Evolutionary conservation across 2,329 filamentous ascomycete genomes (phyloP), one percentile per base, ranked within the genome.

Genomic region (Colletotrichum plurivorum): DNA sequence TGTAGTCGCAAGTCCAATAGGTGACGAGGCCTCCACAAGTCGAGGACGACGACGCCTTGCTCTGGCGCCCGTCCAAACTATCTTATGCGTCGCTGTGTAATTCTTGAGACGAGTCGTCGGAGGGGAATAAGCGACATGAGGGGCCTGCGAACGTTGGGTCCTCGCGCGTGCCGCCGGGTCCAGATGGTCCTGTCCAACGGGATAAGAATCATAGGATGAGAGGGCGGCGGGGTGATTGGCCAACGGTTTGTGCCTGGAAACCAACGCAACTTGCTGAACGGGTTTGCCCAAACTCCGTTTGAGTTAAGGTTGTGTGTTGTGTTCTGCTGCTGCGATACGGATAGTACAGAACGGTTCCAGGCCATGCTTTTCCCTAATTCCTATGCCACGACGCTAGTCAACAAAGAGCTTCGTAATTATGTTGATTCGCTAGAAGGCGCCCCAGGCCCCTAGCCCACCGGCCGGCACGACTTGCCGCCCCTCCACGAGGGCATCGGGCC

Each of bases 401-500:
- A 9, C 31, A 36, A 36, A 36, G 9, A 10, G 31, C 31, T 10
- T 36, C 31, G 31, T 36, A 10, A 36, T 36, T 10, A 12, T 10
- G 31, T 36, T 36, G 10, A 36, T 36, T 36, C 31, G 31, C 31
- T 10, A 36, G 31, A 36, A 36, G 31, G 9, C 31, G 10, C 31
- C 8, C 9, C 22, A 25, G 22, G 10, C 31, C 31, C 9, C 31
- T 3, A 36, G 7, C 10, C 31, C 31, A 13, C 52, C 31, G 52
- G 52, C 31, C 31, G 52, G 52, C 52, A 55, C n/a, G 13, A 43
- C 41, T 43, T 36, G 31, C 18, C 18, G 31, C 12, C 36, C 53
- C 53, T 10, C 31, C 31, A 36, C 31, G 31, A 36, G 36, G 53
- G 48, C 46, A 51, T 52, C 57, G 57, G 57, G 46, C 27, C 57